Evolutionary conservation across 148 eudicot species (phyloP).

Genomic region (Gaultheria prostrata): DNA sequence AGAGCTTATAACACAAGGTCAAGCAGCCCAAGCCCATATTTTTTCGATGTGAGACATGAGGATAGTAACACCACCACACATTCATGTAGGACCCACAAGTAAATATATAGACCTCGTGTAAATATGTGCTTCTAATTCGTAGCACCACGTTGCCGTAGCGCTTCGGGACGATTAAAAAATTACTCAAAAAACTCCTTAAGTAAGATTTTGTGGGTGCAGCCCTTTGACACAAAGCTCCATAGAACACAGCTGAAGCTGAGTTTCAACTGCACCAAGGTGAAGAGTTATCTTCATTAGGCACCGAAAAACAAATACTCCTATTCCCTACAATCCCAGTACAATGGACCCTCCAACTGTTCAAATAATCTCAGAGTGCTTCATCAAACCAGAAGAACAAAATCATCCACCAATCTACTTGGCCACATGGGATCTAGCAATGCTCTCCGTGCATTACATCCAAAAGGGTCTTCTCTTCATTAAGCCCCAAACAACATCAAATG

Average conservation of each 20-base stretch:
- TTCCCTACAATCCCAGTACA: neutral
- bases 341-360: neutral
- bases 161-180: too few species aligned
- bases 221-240: neutral
- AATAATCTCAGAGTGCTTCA: slow-evolving; percentile 6
- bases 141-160: too few species aligned
- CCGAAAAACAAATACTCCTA: neutral
- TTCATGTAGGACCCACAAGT: too few species aligned
- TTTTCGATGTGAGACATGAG: too few species aligned
- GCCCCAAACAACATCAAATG: neutral
- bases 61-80: too few species aligned
- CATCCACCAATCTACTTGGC: slow-evolving; percentile 21
- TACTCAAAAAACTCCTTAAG: too few species aligned
- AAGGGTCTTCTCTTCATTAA: slow-evolving; percentile 34
- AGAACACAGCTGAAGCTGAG: neutral
- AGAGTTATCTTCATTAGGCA: neutral
- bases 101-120: too few species aligned
- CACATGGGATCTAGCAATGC: slow-evolving; percentile 31
- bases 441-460: slow-evolving; percentile 34
- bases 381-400: slow-evolving; percentile 11
- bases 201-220: too few species aligned
- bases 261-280: neutral
- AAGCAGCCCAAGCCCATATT: too few species aligned
- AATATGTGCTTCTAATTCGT: too few species aligned
- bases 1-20: too few species aligned